Evolutionary conservation across 2,329 filamentous ascomycete genomes (phyloP), one percentile per base, ranked within the genome.

Genomic region (Alternaria conjuncta): DNA sequence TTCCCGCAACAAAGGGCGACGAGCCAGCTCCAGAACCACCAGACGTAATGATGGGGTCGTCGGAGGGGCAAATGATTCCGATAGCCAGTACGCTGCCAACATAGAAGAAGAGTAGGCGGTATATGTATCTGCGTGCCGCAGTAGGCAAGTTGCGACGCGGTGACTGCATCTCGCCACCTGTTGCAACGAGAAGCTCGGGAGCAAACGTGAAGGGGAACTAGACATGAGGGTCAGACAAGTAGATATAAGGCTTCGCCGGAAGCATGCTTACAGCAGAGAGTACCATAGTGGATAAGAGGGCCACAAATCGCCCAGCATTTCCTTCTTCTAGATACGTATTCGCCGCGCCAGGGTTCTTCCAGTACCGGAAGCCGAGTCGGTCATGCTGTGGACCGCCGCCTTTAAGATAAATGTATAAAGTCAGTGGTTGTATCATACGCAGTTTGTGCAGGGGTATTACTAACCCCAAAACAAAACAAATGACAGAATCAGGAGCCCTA

Each of bases 41-140:
- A 15, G 80, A 78, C 13, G 85, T 86, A 36, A 90, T 81, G 5
- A 28, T 63, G 1, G 76, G 63, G 60, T 87, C 84, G 64, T 87
- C 79, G 28, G 83, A 87, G 0, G 86, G 86, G 65, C 85, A 86
- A 57, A 88, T 88, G 30, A 90, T 84, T 36, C 87, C 85, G 55
- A 90, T 89, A n/a, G 86, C 85, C 3, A 90, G 78, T 1, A 87
- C 84, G 3, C 82, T 83, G 6, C 85, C 77, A 56, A 89, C 81
- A 73, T 89, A 89, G 81, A 90, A 89, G 75, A 89, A 82, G 13
- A 89, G 78, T n/a, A 90, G 81, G 12, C 88, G 87, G 74, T 85
- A 88, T 76, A 89, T 87, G 75, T 86, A 88, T 9, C 86, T 83
- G n/a, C 85, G 83, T 0, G 85, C 86, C 2, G 88, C 88, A 18